Conservation (phyloP, 306 rosid species). For the Senna siamea region DNA sequence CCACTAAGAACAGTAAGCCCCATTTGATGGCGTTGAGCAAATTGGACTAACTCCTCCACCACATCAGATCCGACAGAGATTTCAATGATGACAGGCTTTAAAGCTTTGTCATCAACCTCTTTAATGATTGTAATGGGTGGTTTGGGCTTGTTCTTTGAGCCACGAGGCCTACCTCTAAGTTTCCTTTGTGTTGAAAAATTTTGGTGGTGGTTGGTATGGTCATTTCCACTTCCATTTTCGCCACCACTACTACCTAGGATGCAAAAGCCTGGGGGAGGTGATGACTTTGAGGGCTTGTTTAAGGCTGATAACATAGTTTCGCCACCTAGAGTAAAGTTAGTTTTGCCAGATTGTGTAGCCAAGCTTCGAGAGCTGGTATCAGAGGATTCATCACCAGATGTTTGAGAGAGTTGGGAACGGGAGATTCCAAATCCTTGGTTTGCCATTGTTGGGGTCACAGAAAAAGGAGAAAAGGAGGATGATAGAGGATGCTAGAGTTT, state of each 20-base stretch:
- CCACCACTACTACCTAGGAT: background rate
- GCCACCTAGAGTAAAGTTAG: background rate
- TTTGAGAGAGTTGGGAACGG: slow-evolving; percentile 37
- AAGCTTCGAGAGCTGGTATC: slow-evolving; percentile 39
- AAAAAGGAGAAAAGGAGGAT: background rate
- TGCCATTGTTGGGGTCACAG: slow-evolving; percentile 40
- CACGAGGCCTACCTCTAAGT: slow-evolving; percentile 70
- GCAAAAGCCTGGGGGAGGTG: too few relatives aligned
- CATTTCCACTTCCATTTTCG: too few relatives aligned
- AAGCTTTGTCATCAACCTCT: slow-evolving; percentile 20
- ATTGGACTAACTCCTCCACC: slow-evolving; percentile 44
- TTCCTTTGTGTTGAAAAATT: slow-evolving; percentile 12
- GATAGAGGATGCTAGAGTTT: background rate
- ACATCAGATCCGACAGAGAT: slow-evolving; percentile 57
- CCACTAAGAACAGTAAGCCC: slow-evolving; percentile 47
- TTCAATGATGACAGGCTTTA: slow-evolving; percentile 48
- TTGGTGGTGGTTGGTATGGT: background rate
- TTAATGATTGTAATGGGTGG: slow-evolving; percentile 49
- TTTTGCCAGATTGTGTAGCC: slow-evolving; percentile 21
- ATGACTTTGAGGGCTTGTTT: background rate
- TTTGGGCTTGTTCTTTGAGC: slow-evolving; percentile 71
- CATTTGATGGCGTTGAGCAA: slow-evolving; percentile 35
- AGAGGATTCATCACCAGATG: slow-evolving; percentile 40
- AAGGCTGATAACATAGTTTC: slow-evolving; percentile 10
- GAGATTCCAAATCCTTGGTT: slow-evolving; percentile 25